These are phyloP conservation scores for Rhynchospora breviuscula DNA, from an alignment of 176 grass and related monocot genomes.

Conservation along the genomic window DNA sequence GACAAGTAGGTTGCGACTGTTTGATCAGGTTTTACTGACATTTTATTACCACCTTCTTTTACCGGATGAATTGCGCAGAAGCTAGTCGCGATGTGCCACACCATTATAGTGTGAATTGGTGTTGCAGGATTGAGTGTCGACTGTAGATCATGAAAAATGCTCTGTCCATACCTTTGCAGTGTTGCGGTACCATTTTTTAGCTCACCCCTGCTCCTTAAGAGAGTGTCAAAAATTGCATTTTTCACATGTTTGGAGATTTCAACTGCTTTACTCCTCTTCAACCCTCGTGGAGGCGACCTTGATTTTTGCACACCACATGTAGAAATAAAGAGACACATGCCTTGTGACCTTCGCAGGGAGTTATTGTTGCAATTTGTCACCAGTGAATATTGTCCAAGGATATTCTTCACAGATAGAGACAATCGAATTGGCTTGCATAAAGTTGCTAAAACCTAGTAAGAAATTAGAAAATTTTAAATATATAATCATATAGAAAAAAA, in stretches of 20 bases:
- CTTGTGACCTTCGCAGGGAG: not conserved
- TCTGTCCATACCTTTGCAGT: too few relatives aligned
- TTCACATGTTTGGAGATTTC: not conserved
- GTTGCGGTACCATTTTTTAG: not conserved
- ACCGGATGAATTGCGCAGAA: not conserved
- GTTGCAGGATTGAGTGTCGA: not conserved
- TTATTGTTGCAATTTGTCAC: not conserved
- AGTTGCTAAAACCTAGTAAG: not conserved
- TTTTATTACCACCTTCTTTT: not conserved
- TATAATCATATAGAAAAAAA: not conserved
- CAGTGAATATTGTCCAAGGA: conserved; percentile 5
- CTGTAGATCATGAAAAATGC: not conserved
- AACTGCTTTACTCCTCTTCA: not conserved
- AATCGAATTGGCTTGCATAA: not conserved
- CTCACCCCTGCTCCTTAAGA: not conserved
- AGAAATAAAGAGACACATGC: not conserved
- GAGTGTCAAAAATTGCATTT: not conserved
- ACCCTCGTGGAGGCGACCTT: not conserved
- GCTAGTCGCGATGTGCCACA: conserved; percentile 42
- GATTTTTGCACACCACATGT: not conserved
- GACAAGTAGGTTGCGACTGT: conserved; percentile 21
- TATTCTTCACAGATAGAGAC: not conserved
- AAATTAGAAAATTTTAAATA: not conserved
- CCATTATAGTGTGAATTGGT: conserved; percentile 27
- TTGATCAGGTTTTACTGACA: not conserved